Evolutionary conservation across 805 yeast genomes (phyloP), one percentile per base, ranked within the genome.

Genomic region (Candida nemodendra): DNA sequence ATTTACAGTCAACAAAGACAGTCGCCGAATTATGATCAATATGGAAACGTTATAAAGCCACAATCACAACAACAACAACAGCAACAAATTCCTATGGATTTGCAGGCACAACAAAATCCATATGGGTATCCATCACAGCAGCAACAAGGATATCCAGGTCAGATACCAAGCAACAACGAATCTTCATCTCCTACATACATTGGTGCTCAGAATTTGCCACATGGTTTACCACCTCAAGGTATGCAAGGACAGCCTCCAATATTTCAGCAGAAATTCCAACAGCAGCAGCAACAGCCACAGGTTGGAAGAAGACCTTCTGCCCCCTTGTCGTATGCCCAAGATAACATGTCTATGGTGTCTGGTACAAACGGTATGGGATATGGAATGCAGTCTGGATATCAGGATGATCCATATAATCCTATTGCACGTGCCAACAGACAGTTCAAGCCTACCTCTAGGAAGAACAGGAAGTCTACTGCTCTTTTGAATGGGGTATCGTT

Each of bases 401-500:
- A 48, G 25, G 57, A 56, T 27, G 32, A 38, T 6, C 44, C 48
- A 7, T 41, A 34, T 22, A 40, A 45, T 38, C 44, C 39, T 19
- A 12, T 27, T 30, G 44, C 42, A 34, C 44, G 49, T 42, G 24
- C 48, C 27, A 44, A 41, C 31, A 50, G 62, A 32, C 61, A 53
- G 14, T 64, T 64, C 41, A 64, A 62, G 39, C 67, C 70, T 25
- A 65, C 75, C n/a, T 63, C 70, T 4, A 59, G 76, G 47, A 71
- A 71, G 54, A 67, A 67, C 41, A 60, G 76, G 44, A 68, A 66
- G 42, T 68, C 74, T 1, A 56, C 67, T 2, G 45, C 57, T 4
- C 50, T 62, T 44, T 56, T 68, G 28, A 41, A 51, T 5, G 54
- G 50, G 18, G 43, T 48, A 9, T 36, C 44, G 21, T 32, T 49